Base-by-base conservation (phyloP, 495 filamentous ascomycete species). In the Cercophora samala region DNA sequence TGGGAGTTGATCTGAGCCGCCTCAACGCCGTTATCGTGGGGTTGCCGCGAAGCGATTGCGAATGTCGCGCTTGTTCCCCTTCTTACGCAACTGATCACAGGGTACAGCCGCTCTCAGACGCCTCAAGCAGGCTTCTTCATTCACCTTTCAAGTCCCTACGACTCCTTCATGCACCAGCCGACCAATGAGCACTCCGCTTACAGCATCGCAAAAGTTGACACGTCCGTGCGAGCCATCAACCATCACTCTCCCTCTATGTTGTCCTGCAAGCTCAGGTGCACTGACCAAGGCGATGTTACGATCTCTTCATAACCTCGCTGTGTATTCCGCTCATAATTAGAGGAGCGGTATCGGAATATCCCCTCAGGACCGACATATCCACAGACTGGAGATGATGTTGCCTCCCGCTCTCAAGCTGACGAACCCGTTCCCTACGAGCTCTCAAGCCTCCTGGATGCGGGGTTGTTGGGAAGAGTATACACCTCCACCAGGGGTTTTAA, bases 381-480 rank as follows among this genome's bases (percentile, higher is more conserved):
- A 46, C 37, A 13, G 37, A 9, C 54, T 24, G 18, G 54, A 56
- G 17, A 18, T 4, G 2, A 62, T 62, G 60, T 13, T 62, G n/a
- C 19, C 15, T 46, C 60, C 37, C 37, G 37, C 37, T 46, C 15
- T 46, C 9, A 46, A 46, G 37, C 37, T 46, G 13, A 13, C 46
- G 15, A 17, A 29, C 58, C 62, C 24, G 64, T 29, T 63, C 13
- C 9, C 32, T 25, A 5, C 58, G 26, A 29, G 59, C 70, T 66
- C 72, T 74, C 74, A 64, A 71, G 74, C 72, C 72, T 72, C n/a
- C 70, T 69, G 46, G 63, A 60, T 72, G 74, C 70, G 71, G 71
- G 71, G 71, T 75, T 32, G 37, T 63, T n/a, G 29, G 32, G 29
- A 24, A 51, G 64, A 37, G n/a, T n/a, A n/a, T n/a, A n/a, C n/a